These are phyloP conservation scores for Talaromyces marneffei DNA, from an alignment of 2,329 filamentous ascomycete species.

Conservation along the genomic window DNA sequence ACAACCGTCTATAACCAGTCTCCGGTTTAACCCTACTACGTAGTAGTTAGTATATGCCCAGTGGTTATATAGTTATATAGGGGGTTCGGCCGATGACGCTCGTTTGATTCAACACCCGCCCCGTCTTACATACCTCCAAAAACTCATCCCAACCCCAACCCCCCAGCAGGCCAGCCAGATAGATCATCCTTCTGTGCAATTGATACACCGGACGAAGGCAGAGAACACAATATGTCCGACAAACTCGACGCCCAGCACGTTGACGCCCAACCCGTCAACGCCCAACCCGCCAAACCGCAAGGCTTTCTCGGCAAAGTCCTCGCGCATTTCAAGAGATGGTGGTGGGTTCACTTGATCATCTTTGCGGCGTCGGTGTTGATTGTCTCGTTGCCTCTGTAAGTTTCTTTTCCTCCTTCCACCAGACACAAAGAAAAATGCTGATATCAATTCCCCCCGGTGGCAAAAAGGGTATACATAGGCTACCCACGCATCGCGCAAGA, in stretches of 20 bases:
- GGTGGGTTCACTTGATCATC: constrained; percentile 51
- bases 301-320: constrained; percentile 24
- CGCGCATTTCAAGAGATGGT: constrained; percentile 42
- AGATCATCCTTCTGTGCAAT: neutral
- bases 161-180: too few species aligned
- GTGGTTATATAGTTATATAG: neutral
- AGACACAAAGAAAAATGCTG: neutral
- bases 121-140: too few species aligned
- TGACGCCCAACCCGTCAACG: neutral
- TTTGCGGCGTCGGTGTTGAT: constrained; percentile 49
- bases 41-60: neutral
- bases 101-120: neutral
- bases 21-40: too few species aligned
- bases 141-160: too few species aligned
- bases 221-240: neutral
- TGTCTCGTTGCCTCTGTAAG: constrained; percentile 53
- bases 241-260: neutral
- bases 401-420: constrained; percentile 10
- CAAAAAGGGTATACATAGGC: constrained; percentile 50
- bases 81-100: neutral
- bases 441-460: neutral
- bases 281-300: constrained; percentile 16
- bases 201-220: too few species aligned
- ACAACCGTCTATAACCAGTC: too few species aligned
- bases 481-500: constrained; percentile 54